Evolutionary conservation across 2,329 filamentous ascomycete genomes (phyloP).

Genomic region (Pseudogymnoascus pannorum): DNA sequence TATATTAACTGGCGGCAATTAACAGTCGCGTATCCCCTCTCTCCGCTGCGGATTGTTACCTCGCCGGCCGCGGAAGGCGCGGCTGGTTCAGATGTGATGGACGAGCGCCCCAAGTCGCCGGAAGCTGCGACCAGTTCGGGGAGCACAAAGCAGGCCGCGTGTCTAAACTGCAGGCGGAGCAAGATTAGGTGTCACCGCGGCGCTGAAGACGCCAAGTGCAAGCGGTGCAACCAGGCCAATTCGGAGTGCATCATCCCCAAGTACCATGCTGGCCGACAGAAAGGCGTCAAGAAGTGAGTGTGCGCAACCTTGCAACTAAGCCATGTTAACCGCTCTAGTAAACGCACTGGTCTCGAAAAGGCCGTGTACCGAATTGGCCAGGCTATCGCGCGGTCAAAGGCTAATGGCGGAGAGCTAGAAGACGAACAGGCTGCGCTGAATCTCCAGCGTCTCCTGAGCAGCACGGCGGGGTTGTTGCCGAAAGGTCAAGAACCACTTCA

Average conservation of each 20-base stretch:
- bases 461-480: slow-evolving; percentile 37
- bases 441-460: slow-evolving; percentile 43
- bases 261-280: slow-evolving; percentile 67
- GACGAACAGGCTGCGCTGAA: slow-evolving; percentile 36
- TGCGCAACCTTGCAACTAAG: neutral
- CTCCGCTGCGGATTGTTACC: neutral
- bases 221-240: slow-evolving; percentile 51
- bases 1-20: no score
- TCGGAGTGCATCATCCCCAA: slow-evolving; percentile 60
- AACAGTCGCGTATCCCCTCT: no score
- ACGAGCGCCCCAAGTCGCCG: neutral
- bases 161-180: slow-evolving; percentile 56
- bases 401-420: slow-evolving; percentile 32
- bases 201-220: slow-evolving; percentile 45
- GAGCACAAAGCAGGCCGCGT: slow-evolving; percentile 41
- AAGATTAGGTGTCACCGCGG: slow-evolving; percentile 61
- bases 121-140: slow-evolving; percentile 1
- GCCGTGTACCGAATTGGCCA: slow-evolving; percentile 68
- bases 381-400: slow-evolving; percentile 50
- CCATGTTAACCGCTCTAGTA: slow-evolving; percentile 39
- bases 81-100: neutral
- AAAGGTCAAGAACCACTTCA: slow-evolving; percentile 19
- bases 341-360: slow-evolving; percentile 67
- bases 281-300: slow-evolving; percentile 67
- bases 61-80: neutral